Conservation (phyloP, 1,284 basidiomycete genomes). For the Moesziomyces antarcticus region DNA sequence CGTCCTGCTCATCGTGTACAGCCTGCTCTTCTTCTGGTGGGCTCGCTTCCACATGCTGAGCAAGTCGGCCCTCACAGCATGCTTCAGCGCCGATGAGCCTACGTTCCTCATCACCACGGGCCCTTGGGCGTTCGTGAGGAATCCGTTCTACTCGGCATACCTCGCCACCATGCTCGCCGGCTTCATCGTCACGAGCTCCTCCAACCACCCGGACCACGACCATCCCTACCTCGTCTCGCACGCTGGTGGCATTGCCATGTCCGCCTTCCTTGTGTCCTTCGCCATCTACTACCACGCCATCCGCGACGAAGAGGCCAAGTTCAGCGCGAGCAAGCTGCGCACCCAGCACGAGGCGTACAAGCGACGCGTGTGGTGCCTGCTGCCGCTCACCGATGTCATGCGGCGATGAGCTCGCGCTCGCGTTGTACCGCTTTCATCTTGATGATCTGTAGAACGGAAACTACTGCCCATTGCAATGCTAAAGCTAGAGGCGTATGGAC, state of each 20-base stretch:
- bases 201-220: conserved; percentile 42
- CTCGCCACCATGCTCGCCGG: conserved; percentile 33
- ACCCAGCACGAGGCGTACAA: conserved; percentile 41
- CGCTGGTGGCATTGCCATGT: conserved; percentile 29
- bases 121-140: conserved; percentile 38
- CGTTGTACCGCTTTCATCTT: too few species aligned
- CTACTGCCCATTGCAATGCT: too few species aligned
- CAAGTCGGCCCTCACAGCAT: conserved; percentile 19
- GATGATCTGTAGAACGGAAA: too few species aligned
- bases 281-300: conserved; percentile 37
- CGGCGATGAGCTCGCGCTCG: conserved; percentile 6
- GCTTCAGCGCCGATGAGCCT: conserved; percentile 36
- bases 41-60: conserved; percentile 35
- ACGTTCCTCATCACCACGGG: conserved; percentile 32
- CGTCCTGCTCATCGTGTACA: conserved; percentile 23
- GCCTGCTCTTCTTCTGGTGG: conserved; percentile 41
- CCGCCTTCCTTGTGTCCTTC: conserved; percentile 20
- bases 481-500: too few species aligned
- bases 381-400: conserved; percentile 32
- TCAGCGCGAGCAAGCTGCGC: conserved; percentile 38
- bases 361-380: conserved; percentile 29
- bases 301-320: conserved; percentile 46
- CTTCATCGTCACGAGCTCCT: conserved; percentile 39
- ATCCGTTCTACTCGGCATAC: conserved; percentile 42
- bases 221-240: conserved; percentile 33